Evolutionary conservation across 495 filamentous ascomycete genomes (phyloP).

Genomic region (Hypoxylon perforatum): DNA sequence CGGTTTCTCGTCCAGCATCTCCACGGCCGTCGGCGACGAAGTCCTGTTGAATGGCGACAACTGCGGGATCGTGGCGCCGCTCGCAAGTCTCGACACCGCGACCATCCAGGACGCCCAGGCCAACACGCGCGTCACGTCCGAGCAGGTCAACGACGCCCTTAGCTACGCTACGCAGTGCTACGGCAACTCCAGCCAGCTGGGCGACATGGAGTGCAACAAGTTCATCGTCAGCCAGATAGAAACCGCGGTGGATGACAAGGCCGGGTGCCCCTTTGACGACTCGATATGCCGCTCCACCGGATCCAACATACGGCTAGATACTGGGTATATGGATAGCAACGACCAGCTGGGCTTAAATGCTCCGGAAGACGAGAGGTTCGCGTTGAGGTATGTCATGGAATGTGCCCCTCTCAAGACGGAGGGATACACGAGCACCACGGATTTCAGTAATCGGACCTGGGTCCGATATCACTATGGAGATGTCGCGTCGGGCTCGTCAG

Average conservation of each 20-base stretch:
- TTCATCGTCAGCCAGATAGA: not conserved
- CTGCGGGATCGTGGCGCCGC: constrained; percentile 10
- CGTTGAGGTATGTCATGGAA: constrained; percentile 4
- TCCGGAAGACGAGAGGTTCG: not conserved
- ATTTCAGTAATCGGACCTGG: not conserved
- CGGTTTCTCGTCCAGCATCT: constrained; percentile 18
- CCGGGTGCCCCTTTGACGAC: constrained; percentile 11
- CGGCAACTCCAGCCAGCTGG: not conserved
- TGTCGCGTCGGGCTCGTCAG: not conserved
- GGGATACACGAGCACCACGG: not conserved
- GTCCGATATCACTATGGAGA: constrained; percentile 4
- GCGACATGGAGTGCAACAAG: constrained; percentile 16
- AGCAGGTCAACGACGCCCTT: constrained; percentile 6
- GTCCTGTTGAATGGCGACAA: constrained; percentile 10
- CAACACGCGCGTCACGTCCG: not conserved
- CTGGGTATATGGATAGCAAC: constrained; percentile 18
- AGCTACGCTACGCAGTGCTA: constrained; percentile 32
- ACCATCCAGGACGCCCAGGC: not conserved
- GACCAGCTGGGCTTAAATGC: constrained; percentile 3
- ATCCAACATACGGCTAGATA: constrained; percentile 17
- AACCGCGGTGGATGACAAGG: not conserved
- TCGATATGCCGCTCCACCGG: constrained; percentile 1
- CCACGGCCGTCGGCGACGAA: constrained; percentile 12
- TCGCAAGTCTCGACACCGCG: too few relatives aligned
- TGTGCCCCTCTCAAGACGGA: constrained; percentile 11